Conservation (phyloP, 257 asterid genomes). For the Solanum etuberosum region DNA sequence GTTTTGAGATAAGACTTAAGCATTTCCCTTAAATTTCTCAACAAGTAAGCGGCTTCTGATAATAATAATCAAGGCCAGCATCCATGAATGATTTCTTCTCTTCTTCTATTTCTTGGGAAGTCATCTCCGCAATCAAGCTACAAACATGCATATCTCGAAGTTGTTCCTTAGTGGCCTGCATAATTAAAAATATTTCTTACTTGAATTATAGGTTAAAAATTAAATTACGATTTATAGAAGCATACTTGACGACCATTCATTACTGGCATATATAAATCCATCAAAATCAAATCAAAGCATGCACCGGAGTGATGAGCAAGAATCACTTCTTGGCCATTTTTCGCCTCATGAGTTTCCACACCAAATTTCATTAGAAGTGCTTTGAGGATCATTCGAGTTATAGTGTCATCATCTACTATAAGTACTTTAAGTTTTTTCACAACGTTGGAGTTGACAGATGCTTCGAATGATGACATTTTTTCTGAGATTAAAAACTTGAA, state of each 20-base stretch:
- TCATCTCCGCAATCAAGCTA: conserved; percentile 38
- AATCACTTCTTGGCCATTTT: conserved; percentile 39
- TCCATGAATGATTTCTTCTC: conserved; percentile 24
- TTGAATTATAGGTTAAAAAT: neutral
- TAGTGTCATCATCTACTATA: conserved; percentile 39
- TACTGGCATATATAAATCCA: conserved; percentile 51
- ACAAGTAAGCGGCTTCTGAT: conserved; percentile 21
- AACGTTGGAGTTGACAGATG: neutral
- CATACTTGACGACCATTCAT: conserved; percentile 38
- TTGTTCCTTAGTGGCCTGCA: conserved; percentile 13
- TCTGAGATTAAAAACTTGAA: neutral
- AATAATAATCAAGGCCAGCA: conserved; percentile 33
- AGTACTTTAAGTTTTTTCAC: conserved; percentile 17
- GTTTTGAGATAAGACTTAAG: neutral
- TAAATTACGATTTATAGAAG: neutral
- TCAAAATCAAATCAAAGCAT: conserved; percentile 29
- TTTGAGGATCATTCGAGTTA: conserved; percentile 16
- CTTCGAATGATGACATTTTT: neutral
- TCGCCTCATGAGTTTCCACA: conserved; percentile 13
- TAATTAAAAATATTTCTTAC: neutral
- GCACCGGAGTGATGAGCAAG: conserved; percentile 24
- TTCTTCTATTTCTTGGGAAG: neutral
- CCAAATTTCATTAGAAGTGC: conserved; percentile 9
- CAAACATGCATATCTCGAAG: conserved; percentile 36
- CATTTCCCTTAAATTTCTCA: neutral